Evolutionary conservation across 441 rosid genomes (phyloP).

Genomic region (Populus tomentosa): DNA sequence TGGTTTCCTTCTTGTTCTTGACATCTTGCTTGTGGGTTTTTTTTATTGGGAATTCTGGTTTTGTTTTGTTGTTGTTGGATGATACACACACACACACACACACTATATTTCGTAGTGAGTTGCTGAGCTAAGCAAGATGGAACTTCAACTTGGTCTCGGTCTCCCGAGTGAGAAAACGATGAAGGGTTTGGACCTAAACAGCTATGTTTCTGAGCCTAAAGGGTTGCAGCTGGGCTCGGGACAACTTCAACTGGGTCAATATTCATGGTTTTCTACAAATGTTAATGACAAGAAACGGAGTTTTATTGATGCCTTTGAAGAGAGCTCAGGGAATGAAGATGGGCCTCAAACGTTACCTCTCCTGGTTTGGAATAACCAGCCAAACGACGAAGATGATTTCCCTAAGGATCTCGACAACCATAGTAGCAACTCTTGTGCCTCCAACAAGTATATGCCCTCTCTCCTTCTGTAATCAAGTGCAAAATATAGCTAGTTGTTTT

Average conservation of each 20-base stretch:
- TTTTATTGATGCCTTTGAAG: constrained; percentile 17
- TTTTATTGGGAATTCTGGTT: not conserved
- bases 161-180: constrained; percentile 21
- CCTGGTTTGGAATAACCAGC: constrained; percentile 32
- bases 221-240: not conserved
- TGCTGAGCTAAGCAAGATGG: constrained; percentile 18
- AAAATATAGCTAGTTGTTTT: not conserved
- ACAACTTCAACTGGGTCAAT: constrained; percentile 5
- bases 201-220: constrained; percentile 9
- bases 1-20: not conserved
- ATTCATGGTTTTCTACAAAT: not conserved
- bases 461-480: not conserved
- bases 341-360: constrained; percentile 30
- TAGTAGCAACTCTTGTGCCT: constrained; percentile 15
- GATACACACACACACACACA: not conserved
- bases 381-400: constrained; percentile 42
- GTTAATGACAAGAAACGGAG: constrained; percentile 10
- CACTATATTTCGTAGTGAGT: not conserved
- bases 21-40: not conserved
- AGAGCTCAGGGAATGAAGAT: not conserved
- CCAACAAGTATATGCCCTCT: constrained; percentile 18
- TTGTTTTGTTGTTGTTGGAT: constrained; percentile 13
- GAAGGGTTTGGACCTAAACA: constrained; percentile 25
- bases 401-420: constrained; percentile 2
- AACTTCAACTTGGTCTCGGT: constrained; percentile 45